phyloP scores from a whole-genome alignment of 2,329 filamentous ascomycete genomes.

The Aspergillus niger region DNA sequence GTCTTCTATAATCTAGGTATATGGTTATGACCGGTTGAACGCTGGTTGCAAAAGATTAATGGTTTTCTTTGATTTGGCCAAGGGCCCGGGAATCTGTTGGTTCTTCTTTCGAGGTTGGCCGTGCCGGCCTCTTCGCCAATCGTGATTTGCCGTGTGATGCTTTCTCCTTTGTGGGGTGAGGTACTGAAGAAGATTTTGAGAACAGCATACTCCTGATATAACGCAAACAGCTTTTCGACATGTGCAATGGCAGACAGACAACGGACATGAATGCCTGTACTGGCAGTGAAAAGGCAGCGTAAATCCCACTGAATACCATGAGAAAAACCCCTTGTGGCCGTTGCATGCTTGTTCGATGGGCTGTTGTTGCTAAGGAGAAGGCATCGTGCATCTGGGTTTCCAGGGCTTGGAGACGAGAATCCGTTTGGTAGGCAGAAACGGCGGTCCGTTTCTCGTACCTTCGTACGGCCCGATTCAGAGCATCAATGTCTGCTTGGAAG shows the following conservation, averaged over 20 bases:
- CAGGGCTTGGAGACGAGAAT: conserved; percentile 71
- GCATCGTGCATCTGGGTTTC: conserved; percentile 74
- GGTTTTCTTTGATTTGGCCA: background rate
- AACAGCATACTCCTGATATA: conserved; percentile 10
- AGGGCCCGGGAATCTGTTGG: background rate
- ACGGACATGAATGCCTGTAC: conserved; percentile 34
- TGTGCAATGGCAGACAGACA: conserved; percentile 33
- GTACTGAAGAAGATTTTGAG: background rate
- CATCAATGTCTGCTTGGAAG: conserved; percentile 81
- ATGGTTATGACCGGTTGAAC: background rate
- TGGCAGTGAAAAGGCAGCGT: conserved; percentile 39
- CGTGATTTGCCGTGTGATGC: conserved; percentile 7
- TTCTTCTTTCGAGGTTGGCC: conserved; percentile 8
- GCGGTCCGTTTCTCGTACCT: conserved; percentile 88
- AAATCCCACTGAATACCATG: conserved; percentile 40
- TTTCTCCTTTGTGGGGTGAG: conserved; percentile 28
- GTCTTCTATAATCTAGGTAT: background rate
- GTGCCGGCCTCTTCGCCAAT: conserved; percentile 11
- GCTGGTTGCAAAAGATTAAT: background rate
- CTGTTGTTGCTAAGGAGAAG: conserved; percentile 76
- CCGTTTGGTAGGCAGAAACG: conserved; percentile 72
- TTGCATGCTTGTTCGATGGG: conserved; percentile 42
- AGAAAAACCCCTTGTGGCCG: conserved; percentile 29
- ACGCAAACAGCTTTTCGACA: conserved; percentile 23
- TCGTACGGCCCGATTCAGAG: conserved; percentile 82